Evolutionary conservation across 1,284 basidiomycete species (phyloP).

Genomic region (Ceratobasidium sp.): DNA sequence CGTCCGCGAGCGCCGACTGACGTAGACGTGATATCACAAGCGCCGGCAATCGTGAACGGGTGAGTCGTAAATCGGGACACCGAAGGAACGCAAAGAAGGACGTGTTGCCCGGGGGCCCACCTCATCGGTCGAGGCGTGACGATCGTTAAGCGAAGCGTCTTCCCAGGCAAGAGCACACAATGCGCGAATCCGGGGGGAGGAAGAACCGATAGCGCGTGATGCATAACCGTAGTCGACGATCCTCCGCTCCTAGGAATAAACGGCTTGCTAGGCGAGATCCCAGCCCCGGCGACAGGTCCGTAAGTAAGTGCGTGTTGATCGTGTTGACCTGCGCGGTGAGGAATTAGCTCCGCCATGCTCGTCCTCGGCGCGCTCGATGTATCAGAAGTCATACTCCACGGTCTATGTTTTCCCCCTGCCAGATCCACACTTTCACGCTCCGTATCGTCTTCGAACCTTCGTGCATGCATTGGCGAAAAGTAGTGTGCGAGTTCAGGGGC

Average conservation of each 20-base stretch:
- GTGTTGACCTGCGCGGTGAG: slow-evolving; percentile 5
- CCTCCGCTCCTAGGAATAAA: not conserved
- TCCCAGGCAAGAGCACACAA: slow-evolving; percentile 82
- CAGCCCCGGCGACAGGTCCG: slow-evolving; percentile 17
- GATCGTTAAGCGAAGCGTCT: slow-evolving; percentile 80
- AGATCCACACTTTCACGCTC: slow-evolving; percentile 26
- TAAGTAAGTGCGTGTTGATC: slow-evolving; percentile 15
- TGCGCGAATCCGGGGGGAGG: slow-evolving; percentile 80
- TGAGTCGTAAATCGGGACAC: slow-evolving; percentile 79
- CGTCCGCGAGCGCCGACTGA: slow-evolving; percentile 62
- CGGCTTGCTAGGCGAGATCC: slow-evolving; percentile 27
- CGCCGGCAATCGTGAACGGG: slow-evolving; percentile 84
- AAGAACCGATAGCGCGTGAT: slow-evolving; percentile 45
- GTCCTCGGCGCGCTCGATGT: not conserved
- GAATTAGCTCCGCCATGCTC: slow-evolving; percentile 37
- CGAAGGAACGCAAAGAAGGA: slow-evolving; percentile 79
- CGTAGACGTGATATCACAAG: slow-evolving; percentile 67
- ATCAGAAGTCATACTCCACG: slow-evolving; percentile 32
- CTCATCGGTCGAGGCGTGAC: slow-evolving; percentile 70
- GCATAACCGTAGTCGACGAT: not conserved
- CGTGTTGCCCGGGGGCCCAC: slow-evolving; percentile 86
- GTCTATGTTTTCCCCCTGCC: slow-evolving; percentile 19
- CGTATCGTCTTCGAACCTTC: not conserved
- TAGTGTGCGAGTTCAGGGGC: not conserved
- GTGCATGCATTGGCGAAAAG: slow-evolving; percentile 3